Percentiles rank a stretch among this genome's conserved stretches.
phyloP scores from a whole-genome alignment of 2,329 filamentous ascomycete species.

The Fusarium concolor region DNA sequence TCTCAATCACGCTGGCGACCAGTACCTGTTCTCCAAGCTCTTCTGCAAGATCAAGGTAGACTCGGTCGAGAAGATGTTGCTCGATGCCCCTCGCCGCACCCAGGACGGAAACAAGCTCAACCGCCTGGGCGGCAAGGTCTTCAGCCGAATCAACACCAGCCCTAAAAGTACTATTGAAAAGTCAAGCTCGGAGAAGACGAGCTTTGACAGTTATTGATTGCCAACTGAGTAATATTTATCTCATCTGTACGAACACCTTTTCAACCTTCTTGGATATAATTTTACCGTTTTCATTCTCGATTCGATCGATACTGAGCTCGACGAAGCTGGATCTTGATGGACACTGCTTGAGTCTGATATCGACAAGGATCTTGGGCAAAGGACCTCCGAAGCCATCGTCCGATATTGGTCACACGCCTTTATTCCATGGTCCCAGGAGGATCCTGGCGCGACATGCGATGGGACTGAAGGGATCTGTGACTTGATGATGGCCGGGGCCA shows the following conservation, averaged over 20 bases:
- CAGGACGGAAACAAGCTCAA: slow-evolving; percentile 65
- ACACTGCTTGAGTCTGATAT: slow-evolving; percentile 14
- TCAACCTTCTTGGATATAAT: slow-evolving; percentile 42
- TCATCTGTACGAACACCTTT: slow-evolving; percentile 40
- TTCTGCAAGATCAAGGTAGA: slow-evolving; percentile 87
- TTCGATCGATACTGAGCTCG: slow-evolving; percentile 33
- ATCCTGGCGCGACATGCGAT: slow-evolving; percentile 38
- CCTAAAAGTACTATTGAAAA: slow-evolving; percentile 65
- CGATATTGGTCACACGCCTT: slow-evolving; percentile 20
- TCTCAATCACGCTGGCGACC: slow-evolving; percentile 88
- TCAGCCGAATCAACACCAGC: slow-evolving; percentile 65
- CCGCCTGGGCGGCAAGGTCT: slow-evolving; percentile 67
- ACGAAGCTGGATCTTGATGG: slow-evolving; percentile 24
- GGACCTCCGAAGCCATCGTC: slow-evolving; percentile 8
- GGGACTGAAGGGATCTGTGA: slow-evolving; percentile 33
- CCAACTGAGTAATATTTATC: slow-evolving; percentile 22
- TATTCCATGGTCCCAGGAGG: slow-evolving; percentile 38
- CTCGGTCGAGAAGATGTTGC: slow-evolving; percentile 66
- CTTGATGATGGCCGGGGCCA: slow-evolving; percentile 30
- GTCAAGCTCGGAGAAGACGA: slow-evolving; percentile 62
- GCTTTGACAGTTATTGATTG: slow-evolving; percentile 55
- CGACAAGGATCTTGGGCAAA: slow-evolving; percentile 29
- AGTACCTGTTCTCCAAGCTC: slow-evolving; percentile 93
- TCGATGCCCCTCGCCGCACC: slow-evolving; percentile 59
- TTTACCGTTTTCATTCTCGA: slow-evolving; percentile 35